phyloP scores from a whole-genome alignment of 2,329 filamentous ascomycete genomes.

The Fusarium sororula region DNA sequence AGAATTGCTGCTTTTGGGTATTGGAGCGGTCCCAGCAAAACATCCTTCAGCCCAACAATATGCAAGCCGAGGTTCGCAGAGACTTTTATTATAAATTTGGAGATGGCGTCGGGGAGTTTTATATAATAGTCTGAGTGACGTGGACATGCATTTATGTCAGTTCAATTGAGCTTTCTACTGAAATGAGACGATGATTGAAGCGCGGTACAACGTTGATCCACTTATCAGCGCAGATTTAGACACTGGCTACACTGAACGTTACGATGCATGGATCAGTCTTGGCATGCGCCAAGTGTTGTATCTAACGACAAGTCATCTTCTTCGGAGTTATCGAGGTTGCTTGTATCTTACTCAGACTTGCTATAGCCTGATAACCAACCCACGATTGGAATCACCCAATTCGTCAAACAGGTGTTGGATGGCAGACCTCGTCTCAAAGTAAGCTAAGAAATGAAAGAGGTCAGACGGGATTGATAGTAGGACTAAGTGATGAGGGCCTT shows the following conservation, averaged over 20 bases:
- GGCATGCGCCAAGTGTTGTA: not conserved
- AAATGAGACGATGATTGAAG: not conserved
- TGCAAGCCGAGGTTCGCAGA: not conserved
- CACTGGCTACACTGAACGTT: not conserved
- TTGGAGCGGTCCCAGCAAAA: conserved; percentile 10
- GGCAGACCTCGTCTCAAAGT: too few relatives aligned
- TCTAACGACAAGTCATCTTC: not conserved
- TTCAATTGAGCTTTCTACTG: not conserved
- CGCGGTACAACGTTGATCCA: not conserved
- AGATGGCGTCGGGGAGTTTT: not conserved
- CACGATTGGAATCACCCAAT: not conserved
- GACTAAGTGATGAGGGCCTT: not conserved
- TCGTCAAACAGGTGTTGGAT: not conserved
- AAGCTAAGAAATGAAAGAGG: not conserved
- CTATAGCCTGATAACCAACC: not conserved
- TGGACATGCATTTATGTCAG: not conserved
- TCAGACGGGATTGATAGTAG: not conserved
- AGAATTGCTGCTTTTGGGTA: conserved; percentile 14
- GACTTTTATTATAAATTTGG: not conserved
- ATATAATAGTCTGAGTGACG: not conserved
- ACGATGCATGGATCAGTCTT: not conserved
- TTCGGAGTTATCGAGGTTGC: not conserved
- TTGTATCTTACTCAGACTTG: not conserved
- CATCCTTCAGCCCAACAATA: conserved; percentile 9
- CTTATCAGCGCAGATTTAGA: not conserved